Evolutionary conservation across 345 rosid species (phyloP).

Genomic region (Draba incana): DNA sequence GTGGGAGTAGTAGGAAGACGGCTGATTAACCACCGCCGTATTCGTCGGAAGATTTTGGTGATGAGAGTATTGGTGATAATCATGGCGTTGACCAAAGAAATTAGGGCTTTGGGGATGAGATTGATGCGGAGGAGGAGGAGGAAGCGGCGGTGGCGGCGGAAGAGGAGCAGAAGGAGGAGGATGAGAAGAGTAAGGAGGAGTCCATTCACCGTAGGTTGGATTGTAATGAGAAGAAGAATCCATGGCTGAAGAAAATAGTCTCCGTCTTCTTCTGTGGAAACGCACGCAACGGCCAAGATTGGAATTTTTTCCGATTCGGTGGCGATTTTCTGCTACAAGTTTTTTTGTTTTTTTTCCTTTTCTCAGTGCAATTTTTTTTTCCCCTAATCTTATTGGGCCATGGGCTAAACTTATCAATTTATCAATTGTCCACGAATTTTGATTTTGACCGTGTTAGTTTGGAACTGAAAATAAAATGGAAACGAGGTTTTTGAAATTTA

Average conservation of each 20-base stretch:
- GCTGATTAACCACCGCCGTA: conserved; percentile 13
- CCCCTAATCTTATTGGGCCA: conserved; percentile 20
- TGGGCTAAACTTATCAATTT: neutral
- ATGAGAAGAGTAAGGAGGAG: conserved; percentile 47
- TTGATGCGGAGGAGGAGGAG: conserved; percentile 32
- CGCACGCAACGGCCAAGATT: conserved; percentile 20
- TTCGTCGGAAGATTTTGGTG: conserved; percentile 38
- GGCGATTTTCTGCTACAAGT: conserved; percentile 5
- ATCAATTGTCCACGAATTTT: too few relatives aligned
- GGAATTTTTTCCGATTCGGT: neutral
- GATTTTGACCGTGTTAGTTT: too few relatives aligned
- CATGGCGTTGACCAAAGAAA: conserved; percentile 22
- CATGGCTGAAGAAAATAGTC: conserved; percentile 42
- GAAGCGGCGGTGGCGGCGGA: conserved; percentile 34
- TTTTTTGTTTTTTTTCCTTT: neutral
- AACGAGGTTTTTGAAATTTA: too few relatives aligned
- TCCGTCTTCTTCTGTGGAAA: conserved; percentile 16
- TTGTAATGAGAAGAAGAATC: conserved; percentile 55
- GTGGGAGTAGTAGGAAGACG: conserved; percentile 38
- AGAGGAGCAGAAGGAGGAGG: conserved; percentile 36
- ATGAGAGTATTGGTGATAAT: conserved; percentile 36
- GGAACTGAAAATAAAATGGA: too few relatives aligned
- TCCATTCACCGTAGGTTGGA: conserved; percentile 48
- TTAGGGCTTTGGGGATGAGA: conserved; percentile 42
- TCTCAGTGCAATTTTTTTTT: neutral